A percentile compares a stretch with the other conserved stretches of the same genome.
Evolutionary conservation across 306 rosid genomes (phyloP).

Genomic region (Begonia loranthoides): DNA sequence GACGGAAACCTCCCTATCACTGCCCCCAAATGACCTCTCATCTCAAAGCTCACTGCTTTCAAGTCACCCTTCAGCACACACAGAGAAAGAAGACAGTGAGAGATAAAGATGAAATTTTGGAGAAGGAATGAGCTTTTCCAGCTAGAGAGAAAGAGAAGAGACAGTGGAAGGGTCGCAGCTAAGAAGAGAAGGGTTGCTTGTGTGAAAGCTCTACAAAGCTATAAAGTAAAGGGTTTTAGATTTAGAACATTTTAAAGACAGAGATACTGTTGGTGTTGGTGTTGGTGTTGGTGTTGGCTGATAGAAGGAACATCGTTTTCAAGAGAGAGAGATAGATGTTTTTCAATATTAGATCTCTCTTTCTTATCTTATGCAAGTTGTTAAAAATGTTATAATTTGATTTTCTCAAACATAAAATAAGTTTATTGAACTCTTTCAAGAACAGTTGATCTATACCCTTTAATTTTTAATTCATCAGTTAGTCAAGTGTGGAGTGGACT

Average conservation of each 20-base stretch:
- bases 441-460: too few relatives aligned
- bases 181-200: background rate
- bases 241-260: constrained; percentile 46
- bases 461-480: too few relatives aligned
- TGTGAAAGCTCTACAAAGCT: constrained; percentile 7
- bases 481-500: too few relatives aligned
- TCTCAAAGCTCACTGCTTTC: constrained; percentile 9
- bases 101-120: background rate
- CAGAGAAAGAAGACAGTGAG: background rate
- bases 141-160: constrained; percentile 10
- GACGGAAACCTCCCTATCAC: constrained; percentile 85
- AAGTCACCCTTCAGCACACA: constrained; percentile 10
- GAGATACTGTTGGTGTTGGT: constrained; percentile 17
- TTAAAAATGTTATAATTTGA: too few relatives aligned
- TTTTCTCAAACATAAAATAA: too few relatives aligned
- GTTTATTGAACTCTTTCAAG: too few relatives aligned
- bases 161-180: constrained; percentile 15
- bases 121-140: constrained; percentile 1
- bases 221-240: constrained; percentile 26
- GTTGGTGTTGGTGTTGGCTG: too few relatives aligned
- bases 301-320: too few relatives aligned
- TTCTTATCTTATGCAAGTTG: too few relatives aligned
- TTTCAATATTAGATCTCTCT: too few relatives aligned
- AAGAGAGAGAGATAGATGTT: too few relatives aligned
- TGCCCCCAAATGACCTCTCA: constrained; percentile 96